Evolutionary conservation across 345 rosid genomes (phyloP).

Genomic region (Physaria fendleri): DNA sequence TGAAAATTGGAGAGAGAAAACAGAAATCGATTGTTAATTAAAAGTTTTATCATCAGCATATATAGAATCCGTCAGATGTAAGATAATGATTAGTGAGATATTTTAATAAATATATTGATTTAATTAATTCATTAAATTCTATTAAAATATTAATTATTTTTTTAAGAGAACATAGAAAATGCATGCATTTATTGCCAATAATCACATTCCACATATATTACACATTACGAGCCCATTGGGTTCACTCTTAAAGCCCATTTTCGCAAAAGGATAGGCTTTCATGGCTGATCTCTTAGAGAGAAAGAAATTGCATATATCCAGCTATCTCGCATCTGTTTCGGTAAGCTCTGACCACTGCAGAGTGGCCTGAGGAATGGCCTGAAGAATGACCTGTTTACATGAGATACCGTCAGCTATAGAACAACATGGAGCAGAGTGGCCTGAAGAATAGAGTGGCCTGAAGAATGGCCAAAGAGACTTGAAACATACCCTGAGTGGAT

Average conservation of each 20-base stretch:
- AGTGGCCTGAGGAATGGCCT: too few relatives aligned
- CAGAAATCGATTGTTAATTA: too few relatives aligned
- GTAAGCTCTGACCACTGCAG: conserved; percentile 1
- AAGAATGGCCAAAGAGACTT: conserved; percentile 93
- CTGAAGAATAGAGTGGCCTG: conserved; percentile 99
- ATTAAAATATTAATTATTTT: too few relatives aligned
- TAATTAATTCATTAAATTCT: too few relatives aligned
- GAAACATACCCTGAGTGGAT: conserved; percentile 97
- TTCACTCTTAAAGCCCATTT: not conserved
- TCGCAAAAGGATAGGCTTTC: not conserved
- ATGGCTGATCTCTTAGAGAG: not conserved
- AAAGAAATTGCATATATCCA: not conserved
- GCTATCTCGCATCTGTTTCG: not conserved
- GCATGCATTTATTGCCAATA: too few relatives aligned
- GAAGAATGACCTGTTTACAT: conserved; percentile 71
- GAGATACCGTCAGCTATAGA: conserved; percentile 75
- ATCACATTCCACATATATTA: too few relatives aligned
- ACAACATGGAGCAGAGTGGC: conserved; percentile 94
- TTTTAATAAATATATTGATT: too few relatives aligned
- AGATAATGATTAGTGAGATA: too few relatives aligned
- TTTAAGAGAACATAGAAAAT: too few relatives aligned
- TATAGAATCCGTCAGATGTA: too few relatives aligned
- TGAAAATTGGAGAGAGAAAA: too few relatives aligned
- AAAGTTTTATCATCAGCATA: too few relatives aligned
- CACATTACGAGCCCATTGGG: not conserved